Evolutionary conservation across 208 protist species (phyloP).

Genomic region (Perkinsela sp.): DNA sequence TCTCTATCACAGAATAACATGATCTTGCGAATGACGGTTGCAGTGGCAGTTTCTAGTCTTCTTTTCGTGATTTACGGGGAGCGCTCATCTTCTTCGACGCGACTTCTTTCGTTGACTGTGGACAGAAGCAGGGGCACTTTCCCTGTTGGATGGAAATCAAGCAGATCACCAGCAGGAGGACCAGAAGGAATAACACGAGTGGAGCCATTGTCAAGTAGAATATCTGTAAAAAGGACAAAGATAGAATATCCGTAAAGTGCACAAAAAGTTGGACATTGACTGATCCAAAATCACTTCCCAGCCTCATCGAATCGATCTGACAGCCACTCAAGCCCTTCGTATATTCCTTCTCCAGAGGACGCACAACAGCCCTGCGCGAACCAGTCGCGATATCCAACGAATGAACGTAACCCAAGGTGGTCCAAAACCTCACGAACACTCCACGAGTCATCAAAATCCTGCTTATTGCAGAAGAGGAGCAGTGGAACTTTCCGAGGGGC

Average conservation of each 20-base stretch:
- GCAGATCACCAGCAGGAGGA: not conserved
- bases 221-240: too few relatives aligned
- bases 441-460: constrained; percentile 53
- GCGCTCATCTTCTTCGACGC: not conserved
- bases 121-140: too few relatives aligned
- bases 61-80: not conserved
- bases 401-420: constrained; percentile 16
- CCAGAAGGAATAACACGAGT: not conserved
- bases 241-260: too few relatives aligned
- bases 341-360: constrained; percentile 9
- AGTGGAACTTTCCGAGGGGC: constrained; percentile 33
- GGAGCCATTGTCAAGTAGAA: not conserved
- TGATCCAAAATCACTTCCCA: not conserved
- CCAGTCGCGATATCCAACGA: constrained; percentile 7
- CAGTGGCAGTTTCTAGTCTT: too few relatives aligned
- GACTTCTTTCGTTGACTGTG: not conserved
- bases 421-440: constrained; percentile 28
- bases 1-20: too few relatives aligned
- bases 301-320: constrained; percentile 14
- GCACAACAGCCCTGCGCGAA: constrained; percentile 7
- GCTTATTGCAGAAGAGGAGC: constrained; percentile 76
- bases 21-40: too few relatives aligned
- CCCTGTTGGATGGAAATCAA: not conserved
- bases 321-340: constrained; percentile 12
- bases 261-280: not conserved